Evolutionary conservation across 129 eudicot genomes (phyloP), one percentile per base, ranked within the genome.

Genomic region (Heracleum sosnowskyi): DNA sequence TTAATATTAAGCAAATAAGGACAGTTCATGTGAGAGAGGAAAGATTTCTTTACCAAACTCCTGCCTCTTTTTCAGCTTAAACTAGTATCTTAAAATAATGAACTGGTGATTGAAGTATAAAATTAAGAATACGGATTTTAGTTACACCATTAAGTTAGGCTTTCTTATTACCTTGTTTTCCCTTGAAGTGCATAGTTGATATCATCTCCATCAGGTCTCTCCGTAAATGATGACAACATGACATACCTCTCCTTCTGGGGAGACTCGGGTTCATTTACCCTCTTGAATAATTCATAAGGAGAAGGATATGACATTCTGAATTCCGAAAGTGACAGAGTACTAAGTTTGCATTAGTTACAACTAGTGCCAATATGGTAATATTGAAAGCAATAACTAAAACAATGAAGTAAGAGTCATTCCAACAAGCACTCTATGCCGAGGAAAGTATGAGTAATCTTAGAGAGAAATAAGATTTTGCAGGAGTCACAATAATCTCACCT

Each of bases 231-330:
- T 40, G 97, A 81, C 86, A 95, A 76, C 70, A 90, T 39, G 75
- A 87, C 84, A 69, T 95, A 95, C 83, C 90, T 95, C 89, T 95
- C 99, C 83, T 87, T 90, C 13, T 91, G 87, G 35, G 85, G 85
- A 39, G 86, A 49, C 8, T 66, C 72, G 5, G 72, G 36, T 60
- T 88, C 96, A 71, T 88, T 91, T 76, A 92, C 86, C 80, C 99
- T 90, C 92, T 89, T 92, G 89, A 84, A 95, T 78, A 95, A 35
- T 87, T 95, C 96, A 73, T 92, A 92, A 17, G 84, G 82, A 76
- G 87, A 86, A 45, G 99, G 97, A 76, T 95, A 88, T 29, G 96
- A 86, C 99, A 90, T 92, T 86, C 99, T 95, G 86, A 79, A 81
- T 75, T 44, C 24, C 37, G 71, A 42, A 62, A 26, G 76, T 62